Evolutionary conservation across 768 basidiomycete genomes (phyloP).

Genomic region (Tricholoma sp.): DNA sequence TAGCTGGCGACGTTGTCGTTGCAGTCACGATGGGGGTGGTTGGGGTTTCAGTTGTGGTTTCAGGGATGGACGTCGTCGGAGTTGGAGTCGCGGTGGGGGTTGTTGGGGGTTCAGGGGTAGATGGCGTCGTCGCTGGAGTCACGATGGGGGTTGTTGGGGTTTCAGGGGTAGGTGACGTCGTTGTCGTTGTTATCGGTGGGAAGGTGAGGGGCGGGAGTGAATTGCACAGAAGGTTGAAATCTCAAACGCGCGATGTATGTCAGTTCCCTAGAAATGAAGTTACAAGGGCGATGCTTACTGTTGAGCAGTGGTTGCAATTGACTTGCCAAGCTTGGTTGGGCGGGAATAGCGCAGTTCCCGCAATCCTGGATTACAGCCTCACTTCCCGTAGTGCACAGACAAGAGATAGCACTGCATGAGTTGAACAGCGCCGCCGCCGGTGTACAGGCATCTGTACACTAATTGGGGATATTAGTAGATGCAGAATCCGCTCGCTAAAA

Average conservation of each 20-base stretch:
- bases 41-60: too few relatives aligned
- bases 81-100: too few relatives aligned
- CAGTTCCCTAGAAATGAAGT: not conserved
- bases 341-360: not conserved
- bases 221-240: not conserved
- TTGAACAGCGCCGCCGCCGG: not conserved
- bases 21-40: too few relatives aligned
- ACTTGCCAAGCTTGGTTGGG: not conserved
- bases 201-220: not conserved
- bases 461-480: not conserved
- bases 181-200: too few relatives aligned
- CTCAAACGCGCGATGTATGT: not conserved
- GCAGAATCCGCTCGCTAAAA: not conserved
- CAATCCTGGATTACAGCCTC: not conserved
- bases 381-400: not conserved
- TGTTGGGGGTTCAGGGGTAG: too few relatives aligned
- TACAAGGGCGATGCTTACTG: not conserved
- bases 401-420: not conserved
- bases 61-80: too few relatives aligned
- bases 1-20: too few relatives aligned
- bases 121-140: too few relatives aligned
- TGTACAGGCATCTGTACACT: not conserved
- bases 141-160: too few relatives aligned
- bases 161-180: too few relatives aligned
- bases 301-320: not conserved